phyloP scores from a whole-genome alignment of 495 filamentous ascomycete species.

The Penicillium arizonense region DNA sequence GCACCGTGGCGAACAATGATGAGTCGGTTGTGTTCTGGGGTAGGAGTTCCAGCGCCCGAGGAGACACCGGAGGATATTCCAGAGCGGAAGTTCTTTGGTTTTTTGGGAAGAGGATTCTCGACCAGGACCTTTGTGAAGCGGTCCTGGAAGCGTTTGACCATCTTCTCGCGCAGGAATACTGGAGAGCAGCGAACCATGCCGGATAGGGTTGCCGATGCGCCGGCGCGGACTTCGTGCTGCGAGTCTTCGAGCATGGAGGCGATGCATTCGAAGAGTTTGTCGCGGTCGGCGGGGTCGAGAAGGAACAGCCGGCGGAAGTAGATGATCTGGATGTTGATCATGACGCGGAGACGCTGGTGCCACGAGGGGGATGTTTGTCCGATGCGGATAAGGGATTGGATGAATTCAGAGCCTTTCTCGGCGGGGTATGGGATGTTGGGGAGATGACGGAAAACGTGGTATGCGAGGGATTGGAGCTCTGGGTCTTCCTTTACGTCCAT shows the following conservation, averaged over 20 bases:
- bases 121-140: slow-evolving; percentile 75
- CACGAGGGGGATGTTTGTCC: slow-evolving; percentile 84
- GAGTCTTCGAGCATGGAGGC: slow-evolving; percentile 89
- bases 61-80: slow-evolving; percentile 41
- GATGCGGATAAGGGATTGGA: slow-evolving; percentile 82
- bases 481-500: slow-evolving; percentile 99
- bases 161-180: slow-evolving; percentile 67
- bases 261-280: slow-evolving; percentile 83
- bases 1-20: slow-evolving; percentile 84
- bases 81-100: slow-evolving; percentile 41
- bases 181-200: slow-evolving; percentile 99
- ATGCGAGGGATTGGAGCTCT: slow-evolving; percentile 90
- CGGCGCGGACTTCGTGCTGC: slow-evolving; percentile 93
- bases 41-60: slow-evolving; percentile 69
- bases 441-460: slow-evolving; percentile 95
- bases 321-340: slow-evolving; percentile 99
- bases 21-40: slow-evolving; percentile 78
- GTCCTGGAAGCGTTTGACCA: slow-evolving; percentile 70
- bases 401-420: slow-evolving; percentile 80
- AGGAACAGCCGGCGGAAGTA: slow-evolving; percentile 97
- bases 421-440: slow-evolving; percentile 92
- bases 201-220: slow-evolving; percentile 84
- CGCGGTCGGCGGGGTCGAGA: slow-evolving; percentile 72
- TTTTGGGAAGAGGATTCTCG: slow-evolving; percentile 84
- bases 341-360: slow-evolving; percentile 94